Evolutionary conservation across 768 basidiomycete species (phyloP), one percentile per base, ranked within the genome.

Genomic region (Hortiboletus campestris): DNA sequence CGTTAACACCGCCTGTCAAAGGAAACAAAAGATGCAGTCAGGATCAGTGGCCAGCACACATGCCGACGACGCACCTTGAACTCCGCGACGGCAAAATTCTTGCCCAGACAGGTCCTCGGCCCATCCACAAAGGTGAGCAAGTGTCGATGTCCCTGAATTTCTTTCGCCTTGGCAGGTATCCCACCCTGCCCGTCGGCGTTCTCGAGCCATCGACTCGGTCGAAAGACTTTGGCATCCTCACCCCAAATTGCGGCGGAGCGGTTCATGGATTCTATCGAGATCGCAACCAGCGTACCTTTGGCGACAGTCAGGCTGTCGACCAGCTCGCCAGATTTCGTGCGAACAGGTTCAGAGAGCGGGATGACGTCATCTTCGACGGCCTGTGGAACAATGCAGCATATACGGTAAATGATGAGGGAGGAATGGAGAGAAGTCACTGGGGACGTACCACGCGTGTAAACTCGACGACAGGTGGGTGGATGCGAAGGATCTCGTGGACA

Each of bases 191-290:
- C 51, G 10, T 31, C 6, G 2, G 16, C 20, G 9, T 68, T 65
- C 16, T 65, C 64, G 8, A 88, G 71, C 87, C 88, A 90, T 14
- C 86, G 74, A 53, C 83, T 82, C 0, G 86, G 87, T 35, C 78
- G 72, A 64, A 84, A 89, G 35, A 78, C 76, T 28, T 76, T 74
- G 2, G 83, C 78, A 50, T 84, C 79, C 1, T 74, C 63, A 1
- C 87, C 87, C 87, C 88, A 89, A 20, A 85, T 64, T 0, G 67
- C 69, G 48, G 75, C 73, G 11, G 79, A 78, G 8, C 73, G 67
- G 64, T 87, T 86, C 56, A 83, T 74, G 17, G 70, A 70, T 17
- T 67, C 55, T 19, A 84, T 77, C 0, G 80, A 76, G 6, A 78
- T 63, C 17, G 71, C 50, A 17, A 88, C 60, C 1, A 65, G 57